A percentile compares a stretch with the other conserved stretches of the same genome.
These are phyloP conservation scores for Canariomyces notabilis DNA, from an alignment of 2,329 filamentous ascomycete genomes.

Conservation along the genomic window DNA sequence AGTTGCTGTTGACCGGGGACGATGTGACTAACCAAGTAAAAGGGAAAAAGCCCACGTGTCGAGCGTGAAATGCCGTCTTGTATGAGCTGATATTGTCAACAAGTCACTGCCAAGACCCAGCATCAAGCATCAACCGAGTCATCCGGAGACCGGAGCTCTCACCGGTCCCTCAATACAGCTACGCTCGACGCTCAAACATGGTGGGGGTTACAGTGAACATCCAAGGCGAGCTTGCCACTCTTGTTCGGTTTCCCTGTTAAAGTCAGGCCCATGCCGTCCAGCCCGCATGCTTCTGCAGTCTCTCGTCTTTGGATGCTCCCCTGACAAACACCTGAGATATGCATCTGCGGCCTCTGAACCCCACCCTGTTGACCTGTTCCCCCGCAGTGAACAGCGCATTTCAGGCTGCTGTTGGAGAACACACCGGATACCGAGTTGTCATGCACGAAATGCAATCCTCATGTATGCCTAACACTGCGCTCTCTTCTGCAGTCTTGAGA, in stretches of 20 bases:
- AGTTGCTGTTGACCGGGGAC: no score
- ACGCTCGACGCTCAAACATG: neutral
- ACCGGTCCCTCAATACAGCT: neutral
- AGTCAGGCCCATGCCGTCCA: neutral
- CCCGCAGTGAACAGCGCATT: no score
- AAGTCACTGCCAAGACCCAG: neutral
- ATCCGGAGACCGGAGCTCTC: neutral
- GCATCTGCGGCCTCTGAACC: neutral
- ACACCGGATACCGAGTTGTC: no score
- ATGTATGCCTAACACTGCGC: no score
- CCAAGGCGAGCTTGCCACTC: neutral
- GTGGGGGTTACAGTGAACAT: neutral
- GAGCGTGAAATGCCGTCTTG: neutral
- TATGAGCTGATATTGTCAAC: neutral
- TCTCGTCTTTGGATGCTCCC: no score
- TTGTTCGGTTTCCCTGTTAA: neutral
- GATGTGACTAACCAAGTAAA: neutral
- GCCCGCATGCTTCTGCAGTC: neutral
- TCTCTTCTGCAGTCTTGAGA: no score
- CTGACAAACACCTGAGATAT: neutral
- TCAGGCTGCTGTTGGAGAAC: no score
- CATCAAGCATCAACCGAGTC: neutral
- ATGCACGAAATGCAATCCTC: no score
- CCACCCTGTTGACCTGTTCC: neutral
- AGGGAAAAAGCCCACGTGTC: neutral